Conservation (phyloP, 1,284 basidiomycete species). For the Serendipita sp. region DNA sequence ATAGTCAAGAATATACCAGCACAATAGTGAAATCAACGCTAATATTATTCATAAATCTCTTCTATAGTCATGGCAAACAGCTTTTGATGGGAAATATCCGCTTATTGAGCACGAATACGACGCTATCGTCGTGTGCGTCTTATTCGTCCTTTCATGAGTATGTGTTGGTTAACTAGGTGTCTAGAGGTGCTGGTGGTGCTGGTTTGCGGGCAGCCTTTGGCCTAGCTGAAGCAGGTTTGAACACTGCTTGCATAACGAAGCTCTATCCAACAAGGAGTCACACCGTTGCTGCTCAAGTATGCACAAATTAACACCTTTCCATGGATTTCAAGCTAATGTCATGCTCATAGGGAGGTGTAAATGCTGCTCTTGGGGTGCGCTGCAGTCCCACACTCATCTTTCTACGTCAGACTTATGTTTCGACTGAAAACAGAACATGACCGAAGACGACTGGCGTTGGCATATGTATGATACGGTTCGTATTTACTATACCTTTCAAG, state of each 20-base stretch:
- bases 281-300: conserved; percentile 92
- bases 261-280: conserved; percentile 99
- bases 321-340: conserved; percentile 15
- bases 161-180: conserved; percentile 8
- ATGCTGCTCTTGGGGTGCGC: conserved; percentile 88
- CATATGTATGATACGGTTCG: conserved; percentile 97
- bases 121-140: conserved; percentile 83
- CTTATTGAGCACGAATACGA: conserved; percentile 97
- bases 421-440: conserved; percentile 68
- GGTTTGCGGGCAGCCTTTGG: conserved; percentile 98
- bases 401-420: conserved; percentile 9
- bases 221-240: conserved; percentile 95
- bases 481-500: background rate
- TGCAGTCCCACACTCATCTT: background rate
- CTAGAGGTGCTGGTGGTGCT: conserved; percentile 91
- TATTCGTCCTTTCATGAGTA: background rate
- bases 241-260: conserved; percentile 97
- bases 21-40: background rate
- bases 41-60: conserved; percentile 12
- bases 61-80: conserved; percentile 47
- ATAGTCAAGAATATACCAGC: background rate
- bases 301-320: conserved; percentile 15
- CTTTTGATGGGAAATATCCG: conserved; percentile 64
- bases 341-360: conserved; percentile 78
- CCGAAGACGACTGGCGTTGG: conserved; percentile 99